Conservation (phyloP, 2,329 filamentous ascomycete species). For the Penicillium sp. region DNA sequence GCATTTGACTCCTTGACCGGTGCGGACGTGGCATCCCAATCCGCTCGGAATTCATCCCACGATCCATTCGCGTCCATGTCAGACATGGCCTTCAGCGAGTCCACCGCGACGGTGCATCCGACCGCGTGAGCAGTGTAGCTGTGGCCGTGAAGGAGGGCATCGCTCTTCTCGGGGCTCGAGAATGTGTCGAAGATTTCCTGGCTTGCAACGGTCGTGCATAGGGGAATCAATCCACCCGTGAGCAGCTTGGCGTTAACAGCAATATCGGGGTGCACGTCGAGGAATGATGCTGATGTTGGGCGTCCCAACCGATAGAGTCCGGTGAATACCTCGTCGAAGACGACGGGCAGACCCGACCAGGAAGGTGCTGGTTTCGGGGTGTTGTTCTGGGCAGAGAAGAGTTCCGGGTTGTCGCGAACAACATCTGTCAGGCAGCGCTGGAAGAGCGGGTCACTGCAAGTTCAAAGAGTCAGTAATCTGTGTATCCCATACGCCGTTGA, state of each 20-base stretch:
- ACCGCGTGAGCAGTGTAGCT: constrained; percentile 84
- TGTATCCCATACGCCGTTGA: not conserved
- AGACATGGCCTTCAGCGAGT: constrained; percentile 60
- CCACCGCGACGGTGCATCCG: constrained; percentile 74
- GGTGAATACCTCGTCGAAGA: constrained; percentile 87
- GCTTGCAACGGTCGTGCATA: constrained; percentile 73
- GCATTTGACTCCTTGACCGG: constrained; percentile 2
- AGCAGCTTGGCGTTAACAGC: constrained; percentile 80
- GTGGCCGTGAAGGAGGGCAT: constrained; percentile 78
- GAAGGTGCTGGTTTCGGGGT: constrained; percentile 17
- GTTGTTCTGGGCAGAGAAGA: constrained; percentile 47
- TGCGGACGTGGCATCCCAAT: constrained; percentile 42
- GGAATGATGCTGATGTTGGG: constrained; percentile 67
- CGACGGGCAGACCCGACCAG: constrained; percentile 74
- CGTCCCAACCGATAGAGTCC: constrained; percentile 78
- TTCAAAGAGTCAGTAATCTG: not conserved
- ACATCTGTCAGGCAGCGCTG: constrained; percentile 68
- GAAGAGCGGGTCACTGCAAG: constrained; percentile 73
- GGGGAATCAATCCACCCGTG: constrained; percentile 74
- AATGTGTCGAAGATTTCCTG: constrained; percentile 72
- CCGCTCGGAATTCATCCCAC: constrained; percentile 57
- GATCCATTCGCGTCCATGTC: constrained; percentile 55
- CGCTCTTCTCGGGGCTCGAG: constrained; percentile 68
- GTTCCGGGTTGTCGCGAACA: constrained; percentile 58
- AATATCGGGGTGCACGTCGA: constrained; percentile 68